Percentiles rank a stretch among this genome's conserved stretches.
These are phyloP conservation scores for Chrysanthemum lavandulifolium DNA, from an alignment of 129 eudicot genomes.

Conservation along the genomic window DNA sequence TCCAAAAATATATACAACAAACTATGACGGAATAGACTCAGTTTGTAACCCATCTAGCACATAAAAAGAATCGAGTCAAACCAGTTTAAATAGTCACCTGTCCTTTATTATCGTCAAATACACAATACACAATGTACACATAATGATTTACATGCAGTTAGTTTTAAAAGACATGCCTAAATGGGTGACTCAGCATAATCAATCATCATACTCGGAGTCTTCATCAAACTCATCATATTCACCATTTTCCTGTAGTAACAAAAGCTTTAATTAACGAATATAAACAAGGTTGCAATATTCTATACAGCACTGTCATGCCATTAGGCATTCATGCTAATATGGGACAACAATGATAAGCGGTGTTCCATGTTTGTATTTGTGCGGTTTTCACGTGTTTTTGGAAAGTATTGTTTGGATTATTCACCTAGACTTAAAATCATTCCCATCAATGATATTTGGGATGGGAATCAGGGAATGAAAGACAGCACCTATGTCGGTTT, in stretches of 20 bases:
- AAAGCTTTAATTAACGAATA: background rate
- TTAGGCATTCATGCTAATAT: background rate
- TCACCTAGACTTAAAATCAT: background rate
- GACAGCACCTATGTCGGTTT: background rate
- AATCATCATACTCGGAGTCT: conserved; percentile 53
- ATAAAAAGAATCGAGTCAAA: too few relatives aligned
- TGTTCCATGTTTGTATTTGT: background rate
- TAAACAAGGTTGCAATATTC: background rate
- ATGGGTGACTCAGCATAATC: background rate
- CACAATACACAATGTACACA: too few relatives aligned
- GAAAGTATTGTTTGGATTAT: background rate
- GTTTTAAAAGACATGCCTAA: too few relatives aligned
- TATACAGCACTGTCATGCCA: background rate
- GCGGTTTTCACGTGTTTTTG: background rate
- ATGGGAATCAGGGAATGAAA: background rate
- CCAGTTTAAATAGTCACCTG: too few relatives aligned
- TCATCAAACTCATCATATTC: conserved; percentile 43
- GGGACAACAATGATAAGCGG: background rate
- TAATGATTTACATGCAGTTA: too few relatives aligned
- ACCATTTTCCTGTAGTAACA: conserved; percentile 58
- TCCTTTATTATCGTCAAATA: too few relatives aligned
- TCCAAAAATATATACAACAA: too few relatives aligned
- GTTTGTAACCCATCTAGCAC: too few relatives aligned
- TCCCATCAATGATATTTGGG: too few relatives aligned
- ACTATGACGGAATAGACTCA: too few relatives aligned